phyloP scores from a whole-genome alignment of 208 protist species.

The Leishmania arabica region DNA sequence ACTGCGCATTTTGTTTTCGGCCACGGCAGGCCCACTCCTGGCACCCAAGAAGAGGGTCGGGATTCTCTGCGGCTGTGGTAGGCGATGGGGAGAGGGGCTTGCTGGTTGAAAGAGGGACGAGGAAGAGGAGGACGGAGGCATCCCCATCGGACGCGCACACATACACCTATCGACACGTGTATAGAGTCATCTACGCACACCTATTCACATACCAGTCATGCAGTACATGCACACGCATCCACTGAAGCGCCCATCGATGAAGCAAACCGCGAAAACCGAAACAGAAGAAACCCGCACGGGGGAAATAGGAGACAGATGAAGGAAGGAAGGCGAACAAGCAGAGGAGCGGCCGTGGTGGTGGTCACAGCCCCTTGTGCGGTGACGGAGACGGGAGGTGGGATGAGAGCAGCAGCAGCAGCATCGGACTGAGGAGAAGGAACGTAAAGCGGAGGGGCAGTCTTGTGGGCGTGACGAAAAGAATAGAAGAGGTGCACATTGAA shows the following conservation, averaged over 20 bases:
- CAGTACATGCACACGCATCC: too few species aligned
- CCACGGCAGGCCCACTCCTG: background rate
- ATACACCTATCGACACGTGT: background rate
- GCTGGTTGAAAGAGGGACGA: background rate
- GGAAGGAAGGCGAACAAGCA: background rate
- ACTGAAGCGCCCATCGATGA: too few species aligned
- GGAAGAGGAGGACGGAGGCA: background rate
- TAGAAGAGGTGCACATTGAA: background rate
- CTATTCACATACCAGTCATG: too few species aligned
- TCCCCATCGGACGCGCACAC: background rate
- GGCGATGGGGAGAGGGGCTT: background rate
- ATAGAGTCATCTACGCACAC: too few species aligned
- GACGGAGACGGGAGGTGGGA: background rate
- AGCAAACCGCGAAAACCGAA: too few species aligned
- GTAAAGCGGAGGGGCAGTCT: background rate
- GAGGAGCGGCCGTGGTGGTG: background rate
- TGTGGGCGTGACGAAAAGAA: background rate
- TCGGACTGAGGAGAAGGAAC: background rate
- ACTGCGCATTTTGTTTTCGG: background rate
- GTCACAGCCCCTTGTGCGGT: background rate
- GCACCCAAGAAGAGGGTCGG: background rate
- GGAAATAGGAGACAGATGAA: conserved; percentile 1
- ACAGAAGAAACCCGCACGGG: background rate
- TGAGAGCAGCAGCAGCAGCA: conserved; percentile 4
- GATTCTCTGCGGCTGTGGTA: background rate